Base-by-base conservation (phyloP, 108 stramenopile genomes). In the Thalassiosira profunda region DNA sequence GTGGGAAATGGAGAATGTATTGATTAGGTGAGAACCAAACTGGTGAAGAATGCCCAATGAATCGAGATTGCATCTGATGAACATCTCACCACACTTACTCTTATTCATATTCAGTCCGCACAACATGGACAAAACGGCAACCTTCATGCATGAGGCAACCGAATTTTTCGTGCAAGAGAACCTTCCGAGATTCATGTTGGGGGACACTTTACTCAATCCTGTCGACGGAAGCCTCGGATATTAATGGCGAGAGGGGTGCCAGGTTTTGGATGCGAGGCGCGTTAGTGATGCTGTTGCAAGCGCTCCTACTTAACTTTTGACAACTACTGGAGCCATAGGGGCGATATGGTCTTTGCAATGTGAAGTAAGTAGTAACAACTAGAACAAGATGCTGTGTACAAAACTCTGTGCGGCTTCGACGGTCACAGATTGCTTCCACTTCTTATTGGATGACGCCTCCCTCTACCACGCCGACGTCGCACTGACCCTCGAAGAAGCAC, bases 401-500 rank as follows among this genome's bases (percentile, higher is more conserved):
- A n/a, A n/a, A n/a, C n/a, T n/a, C n/a, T n/a, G n/a, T n/a, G n/a
- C n/a, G n/a, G n/a, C n/a, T n/a, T n/a, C n/a, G n/a, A n/a, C n/a
- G n/a, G n/a, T n/a, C n/a, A n/a, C n/a, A n/a, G n/a, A 14, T 14
- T 41, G 14, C 14, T 14, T 14, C 14, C 14, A 41, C 40, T 41
- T 14, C 33, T 56, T 37, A 56, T 64, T 34, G 52, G 21, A 48
- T 18, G 3, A 64, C 26, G 30, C 38, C 36, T 35, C 76, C 76
- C 46, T 77, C 67, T 43, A 70, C 64, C 62, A 77, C 58, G 12
- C 67, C 76, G 18, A 73, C 76, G 57, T 83, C 61, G 66, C 91
- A 93, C 8, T 76, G 25, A 43, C 84, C 81, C 55, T 93, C 94
- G 76, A 97, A 97, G 83, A 96, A 95, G 36, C 94, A 91, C 12